Evolutionary conservation across 139 green algal genomes (phyloP).

Genomic region (Chlamydomonas sp.): DNA sequence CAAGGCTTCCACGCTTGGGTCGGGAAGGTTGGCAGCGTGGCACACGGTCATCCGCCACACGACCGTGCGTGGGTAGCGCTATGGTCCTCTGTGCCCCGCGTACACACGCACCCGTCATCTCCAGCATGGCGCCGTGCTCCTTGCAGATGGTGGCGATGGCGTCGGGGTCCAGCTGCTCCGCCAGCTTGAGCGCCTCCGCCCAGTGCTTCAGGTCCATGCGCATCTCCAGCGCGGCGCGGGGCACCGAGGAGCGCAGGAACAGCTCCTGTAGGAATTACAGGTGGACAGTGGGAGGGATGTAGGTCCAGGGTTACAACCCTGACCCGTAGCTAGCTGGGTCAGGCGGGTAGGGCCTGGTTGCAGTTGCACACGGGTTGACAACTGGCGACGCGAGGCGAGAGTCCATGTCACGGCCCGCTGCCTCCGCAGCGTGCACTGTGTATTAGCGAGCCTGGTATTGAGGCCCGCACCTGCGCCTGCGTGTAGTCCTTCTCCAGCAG

Average conservation of each 20-base stretch:
- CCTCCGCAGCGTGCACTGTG: no score
- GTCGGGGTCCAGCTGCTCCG: slow-evolving; percentile 71
- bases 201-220: slow-evolving; percentile 83
- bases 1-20: no score
- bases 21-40: no score
- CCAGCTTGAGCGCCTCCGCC: slow-evolving; percentile 77
- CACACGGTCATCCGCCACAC: background rate
- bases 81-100: background rate
- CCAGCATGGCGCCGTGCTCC: slow-evolving; percentile 69
- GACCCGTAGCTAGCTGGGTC: no score
- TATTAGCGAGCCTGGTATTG: no score
- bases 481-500: slow-evolving; percentile 72
- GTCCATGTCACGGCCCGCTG: no score
- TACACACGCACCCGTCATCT: slow-evolving; percentile 60
- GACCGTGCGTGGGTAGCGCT: no score
- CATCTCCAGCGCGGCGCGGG: slow-evolving; percentile 80
- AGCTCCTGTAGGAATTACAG: slow-evolving; percentile 63
- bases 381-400: no score
- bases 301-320: background rate
- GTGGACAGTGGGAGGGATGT: background rate
- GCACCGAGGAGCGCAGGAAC: slow-evolving; percentile 68
- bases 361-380: no score
- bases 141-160: slow-evolving; percentile 59
- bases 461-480: slow-evolving; percentile 50
- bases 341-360: no score